phyloP scores from a whole-genome alignment of 2,329 filamentous ascomycete species.

The Colletotrichum sp. region DNA sequence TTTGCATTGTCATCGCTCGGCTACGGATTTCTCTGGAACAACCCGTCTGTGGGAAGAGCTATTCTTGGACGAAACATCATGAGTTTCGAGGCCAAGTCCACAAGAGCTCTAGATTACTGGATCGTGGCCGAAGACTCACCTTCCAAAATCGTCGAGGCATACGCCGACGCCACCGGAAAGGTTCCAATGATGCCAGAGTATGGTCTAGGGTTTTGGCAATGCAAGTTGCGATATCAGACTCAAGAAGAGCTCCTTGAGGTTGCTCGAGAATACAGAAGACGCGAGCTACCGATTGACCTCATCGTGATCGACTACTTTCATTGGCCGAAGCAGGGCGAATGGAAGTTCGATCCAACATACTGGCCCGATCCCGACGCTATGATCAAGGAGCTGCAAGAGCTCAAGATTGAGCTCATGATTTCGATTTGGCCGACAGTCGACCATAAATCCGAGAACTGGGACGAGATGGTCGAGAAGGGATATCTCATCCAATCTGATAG shows the following conservation, averaged over 20 bases:
- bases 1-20: constrained; percentile 62
- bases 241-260: constrained; percentile 64
- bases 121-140: constrained; percentile 60
- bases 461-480: constrained; percentile 45
- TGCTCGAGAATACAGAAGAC: constrained; percentile 58
- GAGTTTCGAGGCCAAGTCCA: constrained; percentile 62
- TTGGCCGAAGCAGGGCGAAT: constrained; percentile 70
- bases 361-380: constrained; percentile 72
- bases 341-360: constrained; percentile 67
- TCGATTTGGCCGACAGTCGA: constrained; percentile 68
- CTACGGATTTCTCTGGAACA: constrained; percentile 69
- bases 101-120: constrained; percentile 64
- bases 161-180: constrained; percentile 57
- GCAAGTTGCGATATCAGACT: constrained; percentile 65
- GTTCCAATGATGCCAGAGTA: constrained; percentile 70
- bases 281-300: constrained; percentile 61
- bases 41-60: constrained; percentile 61
- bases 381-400: constrained; percentile 62
- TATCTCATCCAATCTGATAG: constrained; percentile 65
- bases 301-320: constrained; percentile 71
- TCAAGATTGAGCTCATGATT: constrained; percentile 71
- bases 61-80: constrained; percentile 64
- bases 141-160: constrained; percentile 56
- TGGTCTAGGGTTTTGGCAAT: constrained; percentile 69
- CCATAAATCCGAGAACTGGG: constrained; percentile 33